Conservation (phyloP, 2,329 filamentous ascomycete genomes). For the Triangularia setosa region DNA sequence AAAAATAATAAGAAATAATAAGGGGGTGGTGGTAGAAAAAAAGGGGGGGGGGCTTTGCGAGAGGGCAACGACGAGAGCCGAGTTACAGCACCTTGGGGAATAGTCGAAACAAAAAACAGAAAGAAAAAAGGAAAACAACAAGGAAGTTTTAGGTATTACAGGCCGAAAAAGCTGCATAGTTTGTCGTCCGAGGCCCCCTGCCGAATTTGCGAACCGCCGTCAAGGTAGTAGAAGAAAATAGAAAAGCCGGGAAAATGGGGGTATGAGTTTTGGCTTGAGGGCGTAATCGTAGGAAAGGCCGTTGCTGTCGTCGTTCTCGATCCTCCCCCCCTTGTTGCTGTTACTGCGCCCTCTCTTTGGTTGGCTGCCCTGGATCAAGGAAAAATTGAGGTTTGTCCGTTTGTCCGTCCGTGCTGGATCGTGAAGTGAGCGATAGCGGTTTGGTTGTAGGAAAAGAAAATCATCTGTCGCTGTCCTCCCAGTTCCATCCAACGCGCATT, state of each 20-base stretch:
- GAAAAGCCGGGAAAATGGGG: slow-evolving; percentile 12
- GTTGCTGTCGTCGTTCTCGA: slow-evolving; percentile 21
- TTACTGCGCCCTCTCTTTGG: slow-evolving; percentile 4
- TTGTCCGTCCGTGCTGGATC: neutral
- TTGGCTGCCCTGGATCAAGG: neutral
- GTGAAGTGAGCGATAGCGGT: neutral
- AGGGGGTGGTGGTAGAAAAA: slow-evolving; percentile 8
- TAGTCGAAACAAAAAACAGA: slow-evolving; percentile 22
- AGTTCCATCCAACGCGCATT: neutral
- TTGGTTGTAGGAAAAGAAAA: neutral
- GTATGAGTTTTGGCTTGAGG: slow-evolving; percentile 25
- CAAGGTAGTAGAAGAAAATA: slow-evolving; percentile 7
- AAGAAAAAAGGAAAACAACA: slow-evolving; percentile 20
- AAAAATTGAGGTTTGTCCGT: neutral
- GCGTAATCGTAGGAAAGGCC: slow-evolving; percentile 24
- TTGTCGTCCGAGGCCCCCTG: slow-evolving; percentile 13
- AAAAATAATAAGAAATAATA: neutral
- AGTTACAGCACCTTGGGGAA: slow-evolving; percentile 14
- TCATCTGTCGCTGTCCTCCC: neutral
- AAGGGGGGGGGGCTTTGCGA: neutral
- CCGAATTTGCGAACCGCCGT: slow-evolving; percentile 16
- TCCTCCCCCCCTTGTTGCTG: slow-evolving; percentile 17
- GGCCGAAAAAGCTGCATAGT: slow-evolving; percentile 30
- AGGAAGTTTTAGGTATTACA: slow-evolving; percentile 29
- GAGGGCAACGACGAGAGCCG: neutral